phyloP scores from a whole-genome alignment of 2,329 filamentous ascomycete genomes.

The Thielaviopsis euricoi region DNA sequence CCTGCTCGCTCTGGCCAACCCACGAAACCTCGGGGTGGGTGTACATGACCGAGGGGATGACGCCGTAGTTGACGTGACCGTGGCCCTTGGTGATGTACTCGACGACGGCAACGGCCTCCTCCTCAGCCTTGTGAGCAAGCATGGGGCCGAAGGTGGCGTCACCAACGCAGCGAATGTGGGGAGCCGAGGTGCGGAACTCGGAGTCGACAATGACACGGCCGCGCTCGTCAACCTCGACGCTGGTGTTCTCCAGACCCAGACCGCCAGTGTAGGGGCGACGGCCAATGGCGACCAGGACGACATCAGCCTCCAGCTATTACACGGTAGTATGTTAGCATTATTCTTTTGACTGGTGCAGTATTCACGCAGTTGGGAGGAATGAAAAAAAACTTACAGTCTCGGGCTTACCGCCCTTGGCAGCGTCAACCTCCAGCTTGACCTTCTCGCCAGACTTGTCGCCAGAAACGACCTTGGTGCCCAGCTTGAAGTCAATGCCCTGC shows the following conservation, averaged over 20 bases:
- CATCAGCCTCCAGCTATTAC: conserved; percentile 69
- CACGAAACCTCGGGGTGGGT: conserved; percentile 96
- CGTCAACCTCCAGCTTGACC: conserved; percentile 71
- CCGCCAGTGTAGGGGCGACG: conserved; percentile 87
- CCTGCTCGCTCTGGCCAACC: conserved; percentile 95
- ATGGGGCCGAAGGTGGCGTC: conserved; percentile 96
- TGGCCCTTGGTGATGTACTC: conserved; percentile 98
- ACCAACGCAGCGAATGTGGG: conserved; percentile 92
- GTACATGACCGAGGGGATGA: conserved; percentile 98
- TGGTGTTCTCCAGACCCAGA: conserved; percentile 85
- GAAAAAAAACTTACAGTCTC: conserved; percentile 50
- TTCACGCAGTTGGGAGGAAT: neutral
- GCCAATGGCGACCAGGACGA: conserved; percentile 92
- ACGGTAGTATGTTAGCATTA: neutral
- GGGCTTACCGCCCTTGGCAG: conserved; percentile 89
- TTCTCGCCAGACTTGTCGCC: conserved; percentile 67
- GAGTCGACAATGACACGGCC: conserved; percentile 94
- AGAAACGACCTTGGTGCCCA: conserved; percentile 82
- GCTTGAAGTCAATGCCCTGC: conserved; percentile 97
- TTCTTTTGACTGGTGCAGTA: too few species aligned
- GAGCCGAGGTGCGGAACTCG: conserved; percentile 94
- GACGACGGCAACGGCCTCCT: conserved; percentile 85
- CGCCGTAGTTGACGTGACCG: conserved; percentile 97
- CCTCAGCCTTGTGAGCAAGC: conserved; percentile 98
- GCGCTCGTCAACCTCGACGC: conserved; percentile 78